Percentiles rank a stretch among this genome's conserved stretches.
These are phyloP conservation scores for Cyanidioschyzon merolae DNA, from an alignment of 23 red algal species.

Conservation along the genomic window DNA sequence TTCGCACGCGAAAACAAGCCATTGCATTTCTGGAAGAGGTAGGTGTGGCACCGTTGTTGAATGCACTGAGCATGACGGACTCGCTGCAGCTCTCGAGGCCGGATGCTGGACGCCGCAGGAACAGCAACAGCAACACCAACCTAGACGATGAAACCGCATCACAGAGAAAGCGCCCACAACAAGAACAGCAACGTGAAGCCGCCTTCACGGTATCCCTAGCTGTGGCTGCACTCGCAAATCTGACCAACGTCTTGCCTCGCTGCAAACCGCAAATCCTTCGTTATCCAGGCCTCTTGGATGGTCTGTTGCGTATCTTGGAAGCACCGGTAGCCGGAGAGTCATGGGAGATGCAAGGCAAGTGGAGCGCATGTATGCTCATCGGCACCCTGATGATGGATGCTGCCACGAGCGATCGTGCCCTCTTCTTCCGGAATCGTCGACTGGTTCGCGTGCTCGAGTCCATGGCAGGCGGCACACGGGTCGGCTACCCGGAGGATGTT, in stretches of 20 bases:
- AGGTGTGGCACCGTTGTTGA: not conserved
- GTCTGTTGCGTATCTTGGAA: slow-evolving; percentile 7
- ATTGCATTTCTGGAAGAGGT: slow-evolving; percentile 5
- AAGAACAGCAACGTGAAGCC: not conserved
- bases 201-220: not conserved
- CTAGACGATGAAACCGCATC: not conserved
- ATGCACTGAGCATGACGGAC: not conserved
- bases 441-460: slow-evolving; percentile 46
- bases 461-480: slow-evolving; percentile 50
- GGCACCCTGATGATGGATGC: slow-evolving; percentile 43
- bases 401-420: slow-evolving; percentile 18
- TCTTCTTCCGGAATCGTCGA: slow-evolving; percentile 28
- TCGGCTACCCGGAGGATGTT: slow-evolving; percentile 52
- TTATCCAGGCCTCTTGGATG: not conserved
- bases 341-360: slow-evolving; percentile 12
- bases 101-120: too few relatives aligned
- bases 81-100: not conserved
- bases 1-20: not conserved
- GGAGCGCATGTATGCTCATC: slow-evolving; percentile 20
- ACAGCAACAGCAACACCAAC: not conserved
- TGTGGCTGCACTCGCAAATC: not conserved
- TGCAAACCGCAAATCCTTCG: not conserved
- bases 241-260: not conserved
- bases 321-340: not conserved
- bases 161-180: not conserved